These are phyloP conservation scores for Withania somnifera DNA, from an alignment of 305 asterid species.

Conservation along the genomic window DNA sequence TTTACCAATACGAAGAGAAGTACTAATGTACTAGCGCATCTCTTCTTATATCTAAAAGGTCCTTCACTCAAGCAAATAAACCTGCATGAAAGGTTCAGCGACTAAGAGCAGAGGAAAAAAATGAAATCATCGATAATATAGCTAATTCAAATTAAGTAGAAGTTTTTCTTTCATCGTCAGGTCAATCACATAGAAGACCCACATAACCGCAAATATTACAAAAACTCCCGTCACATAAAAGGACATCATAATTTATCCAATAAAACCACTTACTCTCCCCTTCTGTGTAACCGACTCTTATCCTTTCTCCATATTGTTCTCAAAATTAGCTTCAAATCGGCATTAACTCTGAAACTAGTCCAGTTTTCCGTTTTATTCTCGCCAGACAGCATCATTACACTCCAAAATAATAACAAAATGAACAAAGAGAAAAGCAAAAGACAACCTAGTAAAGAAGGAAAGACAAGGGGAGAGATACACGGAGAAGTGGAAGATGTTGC, in stretches of 20 bases:
- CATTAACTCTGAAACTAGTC: not conserved
- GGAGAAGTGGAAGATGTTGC: not conserved
- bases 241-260: not conserved
- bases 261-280: not conserved
- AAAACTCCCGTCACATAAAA: not conserved
- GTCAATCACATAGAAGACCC: not conserved
- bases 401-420: not conserved
- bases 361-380: not conserved
- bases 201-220: not conserved
- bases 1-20: not conserved
- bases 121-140: not conserved
- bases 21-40: not conserved
- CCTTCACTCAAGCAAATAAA: not conserved
- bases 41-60: not conserved
- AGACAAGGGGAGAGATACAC: not conserved
- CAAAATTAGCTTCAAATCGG: not conserved
- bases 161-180: not conserved
- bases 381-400: not conserved
- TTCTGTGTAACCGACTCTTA: not conserved
- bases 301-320: not conserved
- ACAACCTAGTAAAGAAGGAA: not conserved
- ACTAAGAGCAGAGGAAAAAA: not conserved
- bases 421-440: not conserved
- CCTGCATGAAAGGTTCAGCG: not conserved
- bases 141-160: not conserved